Conservation (phyloP, 2,329 filamentous ascomycete genomes). For the Xylogone sp. region DNA sequence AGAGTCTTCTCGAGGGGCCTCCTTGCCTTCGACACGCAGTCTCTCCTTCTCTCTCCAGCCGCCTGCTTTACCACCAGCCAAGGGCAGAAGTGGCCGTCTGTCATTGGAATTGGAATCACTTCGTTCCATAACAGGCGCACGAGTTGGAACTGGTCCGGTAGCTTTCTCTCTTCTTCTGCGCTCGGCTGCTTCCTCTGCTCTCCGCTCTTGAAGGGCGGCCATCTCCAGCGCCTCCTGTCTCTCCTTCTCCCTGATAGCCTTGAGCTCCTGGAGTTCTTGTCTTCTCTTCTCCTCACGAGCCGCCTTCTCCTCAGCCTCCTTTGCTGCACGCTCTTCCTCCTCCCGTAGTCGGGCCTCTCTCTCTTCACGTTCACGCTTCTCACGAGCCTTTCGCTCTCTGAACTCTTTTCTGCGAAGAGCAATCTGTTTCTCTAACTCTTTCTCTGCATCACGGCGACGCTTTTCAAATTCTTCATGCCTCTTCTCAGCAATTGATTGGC, state of each 20-base stretch:
- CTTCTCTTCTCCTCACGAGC: constrained; percentile 76
- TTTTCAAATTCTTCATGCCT: constrained; percentile 95
- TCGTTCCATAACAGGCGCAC: constrained; percentile 39
- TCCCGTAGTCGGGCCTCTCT: constrained; percentile 74
- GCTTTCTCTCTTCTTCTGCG: constrained; percentile 64
- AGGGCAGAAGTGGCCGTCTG: constrained; percentile 56
- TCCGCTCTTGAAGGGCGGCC: constrained; percentile 68
- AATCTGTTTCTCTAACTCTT: constrained; percentile 91
- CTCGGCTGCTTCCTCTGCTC: constrained; percentile 85
- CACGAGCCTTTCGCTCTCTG: constrained; percentile 75
- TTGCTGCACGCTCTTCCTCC: constrained; percentile 76
- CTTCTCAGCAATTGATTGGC: constrained; percentile 75
- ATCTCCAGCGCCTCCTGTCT: constrained; percentile 65
- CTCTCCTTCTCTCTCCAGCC: constrained; percentile 74
- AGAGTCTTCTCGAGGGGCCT: constrained; percentile 24
- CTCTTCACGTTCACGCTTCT: constrained; percentile 82
- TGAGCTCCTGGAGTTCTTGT: constrained; percentile 62
- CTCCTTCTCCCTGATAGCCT: constrained; percentile 63
- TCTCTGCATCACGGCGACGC: constrained; percentile 84
- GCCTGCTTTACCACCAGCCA: constrained; percentile 59
- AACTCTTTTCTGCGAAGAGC: constrained; percentile 82
- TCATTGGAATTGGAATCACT: constrained; percentile 48
- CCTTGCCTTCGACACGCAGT: constrained; percentile 33
- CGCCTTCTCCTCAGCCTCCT: constrained; percentile 83
- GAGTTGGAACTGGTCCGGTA: constrained; percentile 35